A percentile compares a stretch with the other conserved stretches of the same genome.
Evolutionary conservation across 2,329 filamentous ascomycete species (phyloP).

Genomic region (Endoconidiophora laricicola): DNA sequence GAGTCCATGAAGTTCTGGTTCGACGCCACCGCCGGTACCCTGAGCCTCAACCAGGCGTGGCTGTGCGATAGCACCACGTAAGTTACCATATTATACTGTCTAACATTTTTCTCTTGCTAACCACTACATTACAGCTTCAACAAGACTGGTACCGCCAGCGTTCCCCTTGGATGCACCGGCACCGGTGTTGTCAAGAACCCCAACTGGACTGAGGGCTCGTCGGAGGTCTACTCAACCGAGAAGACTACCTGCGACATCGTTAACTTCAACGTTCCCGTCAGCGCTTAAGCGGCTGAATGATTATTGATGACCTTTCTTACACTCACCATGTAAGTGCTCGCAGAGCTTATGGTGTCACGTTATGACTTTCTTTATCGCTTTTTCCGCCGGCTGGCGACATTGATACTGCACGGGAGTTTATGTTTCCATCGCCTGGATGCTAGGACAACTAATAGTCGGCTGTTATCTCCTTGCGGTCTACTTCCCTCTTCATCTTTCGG

Average conservation of each 20-base stretch:
- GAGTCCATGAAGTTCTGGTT: conserved; percentile 27
- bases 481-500: too few relatives aligned
- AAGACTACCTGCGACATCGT: conserved; percentile 16
- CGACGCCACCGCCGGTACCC: conserved; percentile 20
- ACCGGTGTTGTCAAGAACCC: conserved; percentile 15
- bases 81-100: too few relatives aligned
- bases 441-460: too few relatives aligned
- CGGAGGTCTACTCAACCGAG: conserved; percentile 19
- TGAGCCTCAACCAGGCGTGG: conserved; percentile 34
- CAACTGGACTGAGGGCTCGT: conserved; percentile 17
- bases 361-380: neutral
- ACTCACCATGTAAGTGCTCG: neutral
- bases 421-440: too few relatives aligned
- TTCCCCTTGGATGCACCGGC: neutral
- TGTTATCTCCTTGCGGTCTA: too few relatives aligned
- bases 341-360: too few relatives aligned
- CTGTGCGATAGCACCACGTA: conserved; percentile 19
- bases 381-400: neutral
- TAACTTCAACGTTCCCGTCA: neutral
- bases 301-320: neutral
- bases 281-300: neutral
- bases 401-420: too few relatives aligned
- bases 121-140: neutral
- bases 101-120: neutral
- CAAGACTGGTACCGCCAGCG: conserved; percentile 1